Percentiles rank a stretch among this genome's conserved stretches.
These are phyloP conservation scores for Cyclostephanos tholiformis DNA, from an alignment of 108 stramenopile species.

Conservation along the genomic window DNA sequence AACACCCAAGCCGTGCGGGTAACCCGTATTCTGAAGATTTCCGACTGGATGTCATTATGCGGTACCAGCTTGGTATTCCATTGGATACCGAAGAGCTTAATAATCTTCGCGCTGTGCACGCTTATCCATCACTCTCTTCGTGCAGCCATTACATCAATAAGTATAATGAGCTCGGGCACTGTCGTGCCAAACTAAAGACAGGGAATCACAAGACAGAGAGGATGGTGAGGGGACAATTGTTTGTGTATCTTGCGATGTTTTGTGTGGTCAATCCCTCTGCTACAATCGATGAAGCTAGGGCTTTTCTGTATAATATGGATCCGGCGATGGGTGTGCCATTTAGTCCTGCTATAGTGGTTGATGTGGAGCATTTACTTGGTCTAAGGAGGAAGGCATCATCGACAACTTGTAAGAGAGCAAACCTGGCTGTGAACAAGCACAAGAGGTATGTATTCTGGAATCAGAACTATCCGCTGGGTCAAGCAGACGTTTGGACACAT, in stretches of 20 bases:
- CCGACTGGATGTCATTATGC: conserved; percentile 18
- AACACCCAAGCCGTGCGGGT: conserved; percentile 20
- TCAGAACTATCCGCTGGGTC: conserved; percentile 5
- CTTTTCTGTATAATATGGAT: conserved; percentile 12
- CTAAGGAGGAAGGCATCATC: conserved; percentile 7
- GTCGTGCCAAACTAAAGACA: background rate
- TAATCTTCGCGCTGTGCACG: background rate
- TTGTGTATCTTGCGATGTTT: background rate
- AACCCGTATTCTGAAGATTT: conserved; percentile 28
- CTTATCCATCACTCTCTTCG: background rate
- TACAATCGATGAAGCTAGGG: conserved; percentile 11
- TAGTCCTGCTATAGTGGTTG: background rate
- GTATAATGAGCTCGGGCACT: conserved; percentile 7
- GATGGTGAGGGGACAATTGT: conserved; percentile 5
- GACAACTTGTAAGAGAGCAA: conserved; percentile 6
- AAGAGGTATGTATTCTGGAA: conserved; percentile 7
- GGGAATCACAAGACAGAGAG: conserved; percentile 19
- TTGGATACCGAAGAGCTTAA: conserved; percentile 9
- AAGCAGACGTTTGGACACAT: background rate
- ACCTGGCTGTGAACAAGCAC: background rate
- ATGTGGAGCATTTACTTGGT: conserved; percentile 8
- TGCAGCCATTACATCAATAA: conserved; percentile 4
- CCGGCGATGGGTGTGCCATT: conserved; percentile 11
- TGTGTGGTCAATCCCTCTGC: conserved; percentile 5
- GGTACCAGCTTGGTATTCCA: background rate